Percentiles rank a stretch among this genome's conserved stretches.
phyloP scores from a whole-genome alignment of 768 basidiomycete species.

The Leccinellum rugosiceps region DNA sequence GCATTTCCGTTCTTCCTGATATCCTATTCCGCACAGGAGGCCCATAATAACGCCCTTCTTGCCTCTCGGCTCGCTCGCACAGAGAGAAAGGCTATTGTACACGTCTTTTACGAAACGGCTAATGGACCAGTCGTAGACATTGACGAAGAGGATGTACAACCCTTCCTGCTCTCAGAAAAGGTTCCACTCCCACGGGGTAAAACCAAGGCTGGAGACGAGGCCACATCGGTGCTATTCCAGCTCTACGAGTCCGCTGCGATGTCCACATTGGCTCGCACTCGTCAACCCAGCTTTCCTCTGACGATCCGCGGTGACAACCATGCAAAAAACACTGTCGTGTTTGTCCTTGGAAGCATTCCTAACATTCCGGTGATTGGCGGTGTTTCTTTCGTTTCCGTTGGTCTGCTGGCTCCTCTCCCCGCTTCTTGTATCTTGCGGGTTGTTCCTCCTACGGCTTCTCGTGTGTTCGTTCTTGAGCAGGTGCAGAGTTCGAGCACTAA shows the following conservation, averaged over 20 bases:
- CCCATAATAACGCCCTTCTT: conserved; percentile 87
- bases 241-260: conserved; percentile 68
- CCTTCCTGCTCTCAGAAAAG: conserved; percentile 55
- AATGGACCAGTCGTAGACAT: conserved; percentile 47
- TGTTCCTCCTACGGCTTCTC: conserved; percentile 60
- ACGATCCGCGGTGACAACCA: conserved; percentile 47
- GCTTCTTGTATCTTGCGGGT: conserved; percentile 44
- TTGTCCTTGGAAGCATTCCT: conserved; percentile 59
- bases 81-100: conserved; percentile 76
- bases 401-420: conserved; percentile 68
- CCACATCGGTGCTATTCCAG: conserved; percentile 37
- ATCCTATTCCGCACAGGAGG: conserved; percentile 73
- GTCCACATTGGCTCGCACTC: conserved; percentile 59
- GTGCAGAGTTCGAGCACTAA: conserved; percentile 71
- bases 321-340: conserved; percentile 63
- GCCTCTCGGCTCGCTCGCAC: conserved; percentile 74
- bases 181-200: conserved; percentile 28
- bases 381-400: conserved; percentile 60
- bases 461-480: conserved; percentile 82
- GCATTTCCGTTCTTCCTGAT: conserved; percentile 61
- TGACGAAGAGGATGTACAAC: conserved; percentile 53
- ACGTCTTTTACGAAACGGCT: conserved; percentile 62
- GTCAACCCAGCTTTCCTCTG: conserved; percentile 59
- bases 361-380: conserved; percentile 48
- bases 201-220: conserved; percentile 16